Conservation (phyloP, 192 early-diverging fungal genomes). For the Coemansia pectinata region DNA sequence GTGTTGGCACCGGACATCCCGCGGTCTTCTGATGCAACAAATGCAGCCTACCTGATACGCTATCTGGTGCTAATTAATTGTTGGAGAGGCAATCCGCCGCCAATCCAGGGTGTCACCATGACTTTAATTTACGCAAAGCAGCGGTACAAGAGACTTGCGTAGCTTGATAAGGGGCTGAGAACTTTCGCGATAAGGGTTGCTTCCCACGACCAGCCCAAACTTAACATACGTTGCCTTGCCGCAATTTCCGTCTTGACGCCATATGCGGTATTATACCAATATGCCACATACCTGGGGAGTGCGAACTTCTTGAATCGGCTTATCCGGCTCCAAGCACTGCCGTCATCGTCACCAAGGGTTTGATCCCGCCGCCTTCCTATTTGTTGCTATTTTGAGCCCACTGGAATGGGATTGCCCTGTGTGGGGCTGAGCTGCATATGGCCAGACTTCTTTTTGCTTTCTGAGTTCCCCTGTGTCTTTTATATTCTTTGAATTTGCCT, state of each 20-base stretch:
- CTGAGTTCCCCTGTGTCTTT: background rate
- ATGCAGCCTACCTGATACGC: background rate
- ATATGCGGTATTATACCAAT: background rate
- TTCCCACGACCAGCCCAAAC: background rate
- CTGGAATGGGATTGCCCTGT: background rate
- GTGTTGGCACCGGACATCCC: slow-evolving; percentile 2
- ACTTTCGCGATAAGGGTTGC: background rate
- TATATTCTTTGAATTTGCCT: background rate
- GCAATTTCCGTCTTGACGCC: background rate
- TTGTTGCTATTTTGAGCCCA: background rate
- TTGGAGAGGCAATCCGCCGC: background rate
- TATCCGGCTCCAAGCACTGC: background rate
- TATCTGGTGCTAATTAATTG: background rate
- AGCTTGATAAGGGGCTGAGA: background rate
- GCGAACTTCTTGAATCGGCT: background rate
- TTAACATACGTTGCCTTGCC: background rate
- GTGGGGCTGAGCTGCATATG: too few relatives aligned
- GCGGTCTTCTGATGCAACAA: background rate
- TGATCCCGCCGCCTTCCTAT: background rate
- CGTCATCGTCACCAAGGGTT: background rate
- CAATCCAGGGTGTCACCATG: background rate
- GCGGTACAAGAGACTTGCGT: background rate
- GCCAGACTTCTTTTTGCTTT: background rate
- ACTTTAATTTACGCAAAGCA: background rate
- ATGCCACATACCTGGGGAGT: background rate